These are phyloP conservation scores for Podospora sp. DNA, from an alignment of 495 filamentous ascomycete genomes.

Conservation along the genomic window DNA sequence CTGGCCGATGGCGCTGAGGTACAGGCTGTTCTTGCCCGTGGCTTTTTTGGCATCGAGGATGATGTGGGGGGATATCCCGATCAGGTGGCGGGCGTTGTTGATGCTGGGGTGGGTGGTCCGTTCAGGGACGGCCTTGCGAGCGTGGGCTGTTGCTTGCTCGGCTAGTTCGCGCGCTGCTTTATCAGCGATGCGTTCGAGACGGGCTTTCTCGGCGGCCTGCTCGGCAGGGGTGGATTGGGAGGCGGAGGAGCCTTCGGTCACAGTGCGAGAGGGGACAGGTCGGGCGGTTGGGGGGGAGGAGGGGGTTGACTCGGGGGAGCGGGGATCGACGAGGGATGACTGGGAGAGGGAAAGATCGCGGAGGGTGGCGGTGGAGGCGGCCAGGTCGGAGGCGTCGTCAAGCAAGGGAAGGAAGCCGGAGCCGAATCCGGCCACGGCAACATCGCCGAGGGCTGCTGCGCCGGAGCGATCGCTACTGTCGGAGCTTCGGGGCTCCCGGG, in stretches of 20 bases:
- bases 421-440: constrained; percentile 26
- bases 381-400: constrained; percentile 20
- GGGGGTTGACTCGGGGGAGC: constrained; percentile 7
- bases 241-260: constrained; percentile 10
- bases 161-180: constrained; percentile 49
- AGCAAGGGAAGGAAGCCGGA: constrained; percentile 31
- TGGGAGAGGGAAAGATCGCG: constrained; percentile 33
- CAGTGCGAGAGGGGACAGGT: constrained; percentile 19
- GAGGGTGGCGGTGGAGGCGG: constrained; percentile 30
- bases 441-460: constrained; percentile 27
- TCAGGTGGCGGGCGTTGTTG: constrained; percentile 52
- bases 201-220: constrained; percentile 53
- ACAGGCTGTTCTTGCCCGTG: constrained; percentile 66
- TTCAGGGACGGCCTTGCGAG: constrained; percentile 45
- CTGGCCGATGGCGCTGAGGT: constrained; percentile 69
- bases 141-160: constrained; percentile 51
- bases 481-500: constrained; percentile 21
- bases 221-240: constrained; percentile 39
- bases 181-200: constrained; percentile 53
- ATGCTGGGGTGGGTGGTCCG: constrained; percentile 50
- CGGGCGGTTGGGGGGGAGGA: neutral
- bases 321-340: constrained; percentile 17
- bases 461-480: constrained; percentile 24
- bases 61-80: constrained; percentile 50
- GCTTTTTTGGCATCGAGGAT: constrained; percentile 60